Base-by-base conservation (phyloP, 2,329 filamentous ascomycete species). In the Alternaria sp. region DNA sequence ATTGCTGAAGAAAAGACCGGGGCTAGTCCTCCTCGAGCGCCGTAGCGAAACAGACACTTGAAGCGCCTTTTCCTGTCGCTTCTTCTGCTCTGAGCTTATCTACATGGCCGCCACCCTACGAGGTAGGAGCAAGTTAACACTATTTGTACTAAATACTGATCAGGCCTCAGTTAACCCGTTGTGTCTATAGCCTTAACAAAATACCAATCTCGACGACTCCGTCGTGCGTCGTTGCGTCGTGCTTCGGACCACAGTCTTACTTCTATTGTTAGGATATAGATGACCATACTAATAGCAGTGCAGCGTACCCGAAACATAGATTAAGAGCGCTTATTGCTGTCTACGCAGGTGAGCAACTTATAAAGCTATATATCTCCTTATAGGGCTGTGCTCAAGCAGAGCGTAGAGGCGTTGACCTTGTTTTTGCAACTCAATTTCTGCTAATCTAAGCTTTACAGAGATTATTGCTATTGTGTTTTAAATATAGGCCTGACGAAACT, bases 221-320 rank as follows among this genome's bases (percentile, higher is more conserved):
- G 90, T 80, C 90, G 93, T 93, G 24, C 90, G 86, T 71, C 91
- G 87, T 72, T 93, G 89, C 1, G 90, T 91, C 1, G 89, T 92
- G 1, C 89, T 91, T 31, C 90, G 83, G 13, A 87, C 88, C 56
- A 92, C 85, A 58, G 93, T 87, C 78, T 91, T 92, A 76, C 83
- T 88, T 54, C 85, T 83, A 4, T 90, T 86, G 66, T 92, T 88
- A 5, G 78, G 76, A 69, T 91, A 92, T 26, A 93, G 78, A 61
- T 85, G 82, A 6, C 85, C 86, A 69, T 92, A 91, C 79, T 88
- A 86, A 76, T 92, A 92, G 65, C 87, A 88, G 72, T 92, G 89
- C 45, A 90, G 73, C 1, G 90, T 83, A 2, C 89, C 88, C 48
- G 87, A 90, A 28, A 28, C 26, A 45, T 45, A 21, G 41, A 26